A percentile compares a stretch with the other conserved stretches of the same genome.
These are phyloP conservation scores for Pythium brachiatum DNA, from an alignment of 352 stramenopile species.

Conservation along the genomic window DNA sequence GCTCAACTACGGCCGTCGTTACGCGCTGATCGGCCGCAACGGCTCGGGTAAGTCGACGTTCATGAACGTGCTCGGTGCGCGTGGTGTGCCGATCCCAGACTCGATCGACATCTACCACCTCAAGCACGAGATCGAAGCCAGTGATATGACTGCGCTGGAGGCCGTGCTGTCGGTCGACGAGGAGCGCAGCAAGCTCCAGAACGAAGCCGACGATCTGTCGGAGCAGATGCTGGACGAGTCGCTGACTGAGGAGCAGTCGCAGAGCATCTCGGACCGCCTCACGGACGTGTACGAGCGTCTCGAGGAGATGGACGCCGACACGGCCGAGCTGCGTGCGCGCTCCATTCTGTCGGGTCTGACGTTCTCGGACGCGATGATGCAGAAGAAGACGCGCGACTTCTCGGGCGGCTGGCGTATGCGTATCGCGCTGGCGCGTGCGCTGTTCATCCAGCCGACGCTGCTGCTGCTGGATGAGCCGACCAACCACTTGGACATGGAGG, in stretches of 20 bases:
- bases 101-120: conserved; percentile 97
- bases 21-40: conserved; percentile 96
- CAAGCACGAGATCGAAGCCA: conserved; percentile 95
- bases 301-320: conserved; percentile 94
- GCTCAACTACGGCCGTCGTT: conserved; percentile 97
- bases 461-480: conserved; percentile 95
- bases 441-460: conserved; percentile 97
- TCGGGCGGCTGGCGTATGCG: conserved; percentile 96
- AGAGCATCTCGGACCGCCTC: conserved; percentile 88
- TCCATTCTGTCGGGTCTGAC: conserved; percentile 95
- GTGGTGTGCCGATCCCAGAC: conserved; percentile 93
- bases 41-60: conserved; percentile 96
- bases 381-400: conserved; percentile 93
- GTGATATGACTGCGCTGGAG: conserved; percentile 93
- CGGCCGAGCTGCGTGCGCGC: conserved; percentile 90
- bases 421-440: conserved; percentile 93
- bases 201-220: conserved; percentile 91
- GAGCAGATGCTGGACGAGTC: conserved; percentile 88
- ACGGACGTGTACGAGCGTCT: conserved; percentile 94
- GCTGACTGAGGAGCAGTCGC: conserved; percentile 83
- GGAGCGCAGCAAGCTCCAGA: conserved; percentile 91
- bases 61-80: conserved; percentile 95
- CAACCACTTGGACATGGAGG: conserved; percentile 97
- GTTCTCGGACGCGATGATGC: conserved; percentile 95
- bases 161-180: conserved; percentile 95